These are phyloP conservation scores for Camellia sinensis DNA, from an alignment of 148 eudicot species.

Conservation along the genomic window DNA sequence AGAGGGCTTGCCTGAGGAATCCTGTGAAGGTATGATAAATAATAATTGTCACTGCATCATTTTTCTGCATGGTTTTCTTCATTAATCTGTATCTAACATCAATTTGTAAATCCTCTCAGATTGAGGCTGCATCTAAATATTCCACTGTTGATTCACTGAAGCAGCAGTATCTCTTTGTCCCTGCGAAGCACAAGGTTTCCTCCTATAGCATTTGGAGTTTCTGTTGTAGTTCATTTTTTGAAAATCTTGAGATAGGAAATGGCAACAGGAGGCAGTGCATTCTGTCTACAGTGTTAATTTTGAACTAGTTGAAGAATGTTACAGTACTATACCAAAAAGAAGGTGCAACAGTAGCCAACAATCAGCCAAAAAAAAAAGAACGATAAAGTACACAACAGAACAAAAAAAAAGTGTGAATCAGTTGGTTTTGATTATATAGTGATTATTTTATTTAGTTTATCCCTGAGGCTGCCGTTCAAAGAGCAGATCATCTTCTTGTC, in stretches of 20 bases:
- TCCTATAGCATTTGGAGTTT: background rate
- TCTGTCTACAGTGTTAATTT: background rate
- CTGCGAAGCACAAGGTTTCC: constrained; percentile 75
- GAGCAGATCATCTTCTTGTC: background rate
- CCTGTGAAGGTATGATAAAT: constrained; percentile 69
- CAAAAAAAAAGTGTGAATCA: background rate
- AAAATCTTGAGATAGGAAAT: background rate
- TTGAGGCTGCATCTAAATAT: constrained; percentile 74
- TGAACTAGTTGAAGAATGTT: background rate
- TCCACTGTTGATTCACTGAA: constrained; percentile 83
- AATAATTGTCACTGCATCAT: constrained; percentile 4
- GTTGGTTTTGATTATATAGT: background rate
- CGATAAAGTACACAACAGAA: background rate
- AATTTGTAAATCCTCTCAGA: constrained; percentile 35
- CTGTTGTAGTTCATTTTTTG: background rate
- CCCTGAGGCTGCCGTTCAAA: background rate
- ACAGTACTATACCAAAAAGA: too few species aligned
- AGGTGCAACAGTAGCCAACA: too few species aligned
- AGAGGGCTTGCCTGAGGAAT: constrained; percentile 80
- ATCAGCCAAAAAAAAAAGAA: background rate
- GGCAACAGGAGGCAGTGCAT: background rate
- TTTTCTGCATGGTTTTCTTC: background rate
- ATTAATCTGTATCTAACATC: background rate
- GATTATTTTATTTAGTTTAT: background rate
- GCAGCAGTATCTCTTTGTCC: constrained; percentile 66